A percentile compares a stretch with the other conserved stretches of the same genome.
Conservation (phyloP, 1,139 yeast genomes). For the Geotrichum restrictum region DNA sequence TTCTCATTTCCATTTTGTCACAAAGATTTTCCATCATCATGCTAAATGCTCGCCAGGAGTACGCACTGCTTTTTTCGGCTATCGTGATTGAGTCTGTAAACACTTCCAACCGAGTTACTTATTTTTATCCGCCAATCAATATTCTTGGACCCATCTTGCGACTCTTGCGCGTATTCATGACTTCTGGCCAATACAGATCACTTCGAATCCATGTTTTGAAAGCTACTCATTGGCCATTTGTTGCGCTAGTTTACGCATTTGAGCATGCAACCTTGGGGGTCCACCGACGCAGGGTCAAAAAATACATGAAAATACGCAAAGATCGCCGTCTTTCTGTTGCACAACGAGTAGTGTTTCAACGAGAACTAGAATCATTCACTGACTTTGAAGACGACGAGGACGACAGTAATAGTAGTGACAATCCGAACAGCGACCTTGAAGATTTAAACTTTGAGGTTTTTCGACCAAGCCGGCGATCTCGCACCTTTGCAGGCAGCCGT, state of each 20-base stretch:
- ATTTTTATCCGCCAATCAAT: slow-evolving; percentile 38
- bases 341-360: slow-evolving; percentile 9
- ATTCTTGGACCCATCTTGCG: slow-evolving; percentile 32
- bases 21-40: slow-evolving; percentile 35
- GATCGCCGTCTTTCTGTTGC: slow-evolving; percentile 15
- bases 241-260: slow-evolving; percentile 29
- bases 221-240: slow-evolving; percentile 36
- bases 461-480: background rate
- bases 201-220: slow-evolving; percentile 32
- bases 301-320: slow-evolving; percentile 9
- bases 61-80: slow-evolving; percentile 33
- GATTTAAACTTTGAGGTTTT: slow-evolving; percentile 3
- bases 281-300: slow-evolving; percentile 6
- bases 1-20: slow-evolving; percentile 36
- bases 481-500: background rate
- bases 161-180: slow-evolving; percentile 31
- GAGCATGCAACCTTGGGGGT: slow-evolving; percentile 24
- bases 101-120: slow-evolving; percentile 36
- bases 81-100: slow-evolving; percentile 35
- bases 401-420: slow-evolving; percentile 3
- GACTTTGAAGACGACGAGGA: slow-evolving; percentile 4
- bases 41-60: slow-evolving; percentile 37
- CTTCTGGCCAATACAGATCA: slow-evolving; percentile 29
- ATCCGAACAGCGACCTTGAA: background rate
- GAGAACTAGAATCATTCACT: slow-evolving; percentile 2